Base-by-base conservation (phyloP, 169 alveolate species). In the Cryptosporidium ryanae region DNA sequence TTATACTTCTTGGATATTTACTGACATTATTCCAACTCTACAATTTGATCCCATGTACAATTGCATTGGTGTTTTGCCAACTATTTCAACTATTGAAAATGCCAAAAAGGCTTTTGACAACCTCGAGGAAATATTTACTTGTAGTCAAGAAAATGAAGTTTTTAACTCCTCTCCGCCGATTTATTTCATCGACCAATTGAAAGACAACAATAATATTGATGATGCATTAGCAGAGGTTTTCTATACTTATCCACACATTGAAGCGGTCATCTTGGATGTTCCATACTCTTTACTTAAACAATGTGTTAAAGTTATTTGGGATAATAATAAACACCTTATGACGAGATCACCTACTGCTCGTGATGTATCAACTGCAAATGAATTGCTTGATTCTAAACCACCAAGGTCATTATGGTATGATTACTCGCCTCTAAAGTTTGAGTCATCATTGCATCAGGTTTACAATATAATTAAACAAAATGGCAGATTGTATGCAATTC, bases 21-120 rank as follows among this genome's bases (percentile, higher is more conserved):
- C 71, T 12, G 87, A 76, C 34, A 59, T 76, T 27, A 76, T 76
- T 43, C 87, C 87, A 5, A 76, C 87, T 5, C 21, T 76, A 15
- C 87, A 76, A 76, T 76, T 76, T 55, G 87, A 76, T 76, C 64
- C 87, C 7, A 76, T 76, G 87, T 76, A 76, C 64, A 76, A 76
- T 38, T 76, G 87, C 46, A 76, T 59, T 34, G 87, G 87, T 13
- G 49, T 76, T 34, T 15, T 76, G 21, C 87, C 87, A 17, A 76
- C 46, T 17, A 59, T 17, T 17, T n/a, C 32, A 18, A 59, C 87
- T 57, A 38, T 59, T 54, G 71, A 76, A 8, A 76, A 55, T 59
- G 55, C 76, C 15, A 55, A 59, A 34, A 61, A 76, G 44, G 68
- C 71, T 57, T 76, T 59, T 38, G 71, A 76, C 18, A 32, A 76